phyloP scores from a whole-genome alignment of 495 filamentous ascomycete genomes.

The Tuber indicum region DNA sequence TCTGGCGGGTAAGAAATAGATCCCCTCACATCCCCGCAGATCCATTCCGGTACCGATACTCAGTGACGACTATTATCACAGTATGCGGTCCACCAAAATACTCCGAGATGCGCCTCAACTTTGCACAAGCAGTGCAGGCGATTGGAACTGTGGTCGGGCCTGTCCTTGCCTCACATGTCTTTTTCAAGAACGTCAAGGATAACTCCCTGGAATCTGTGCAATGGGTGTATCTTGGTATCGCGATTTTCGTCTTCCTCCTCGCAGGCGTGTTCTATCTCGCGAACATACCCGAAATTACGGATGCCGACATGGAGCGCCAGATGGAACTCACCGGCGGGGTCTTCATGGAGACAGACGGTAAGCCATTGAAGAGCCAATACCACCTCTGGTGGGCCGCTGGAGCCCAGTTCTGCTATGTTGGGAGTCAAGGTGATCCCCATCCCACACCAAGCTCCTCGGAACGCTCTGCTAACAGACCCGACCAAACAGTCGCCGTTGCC shows the following conservation, averaged over 20 bases:
- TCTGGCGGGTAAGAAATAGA: conserved; percentile 44
- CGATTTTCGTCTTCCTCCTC: conserved; percentile 60
- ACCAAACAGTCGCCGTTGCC: conserved; percentile 47
- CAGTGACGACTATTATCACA: neutral
- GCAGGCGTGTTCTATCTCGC: conserved; percentile 60
- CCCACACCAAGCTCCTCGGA: neutral
- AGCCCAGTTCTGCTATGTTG: conserved; percentile 67
- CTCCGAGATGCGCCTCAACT: conserved; percentile 62
- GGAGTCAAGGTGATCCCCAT: conserved; percentile 51
- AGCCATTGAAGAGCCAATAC: conserved; percentile 57
- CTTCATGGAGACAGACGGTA: conserved; percentile 44
- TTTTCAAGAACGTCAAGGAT: conserved; percentile 55
- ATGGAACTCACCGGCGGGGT: conserved; percentile 44
- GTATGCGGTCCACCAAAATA: conserved; percentile 61
- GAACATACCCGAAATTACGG: conserved; percentile 64
- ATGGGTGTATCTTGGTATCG: conserved; percentile 70
- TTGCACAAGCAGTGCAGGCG: conserved; percentile 62
- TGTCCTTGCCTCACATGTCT: conserved; percentile 59
- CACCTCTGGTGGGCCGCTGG: conserved; percentile 59
- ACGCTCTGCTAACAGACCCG: neutral
- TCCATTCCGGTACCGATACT: neutral
- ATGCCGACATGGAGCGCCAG: conserved; percentile 62
- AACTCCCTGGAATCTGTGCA: conserved; percentile 56
- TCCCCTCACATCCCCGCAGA: neutral
- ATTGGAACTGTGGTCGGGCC: conserved; percentile 61